phyloP scores from a whole-genome alignment of 1,139 yeast species.

The Geotrichum citri-aurantii region DNA sequence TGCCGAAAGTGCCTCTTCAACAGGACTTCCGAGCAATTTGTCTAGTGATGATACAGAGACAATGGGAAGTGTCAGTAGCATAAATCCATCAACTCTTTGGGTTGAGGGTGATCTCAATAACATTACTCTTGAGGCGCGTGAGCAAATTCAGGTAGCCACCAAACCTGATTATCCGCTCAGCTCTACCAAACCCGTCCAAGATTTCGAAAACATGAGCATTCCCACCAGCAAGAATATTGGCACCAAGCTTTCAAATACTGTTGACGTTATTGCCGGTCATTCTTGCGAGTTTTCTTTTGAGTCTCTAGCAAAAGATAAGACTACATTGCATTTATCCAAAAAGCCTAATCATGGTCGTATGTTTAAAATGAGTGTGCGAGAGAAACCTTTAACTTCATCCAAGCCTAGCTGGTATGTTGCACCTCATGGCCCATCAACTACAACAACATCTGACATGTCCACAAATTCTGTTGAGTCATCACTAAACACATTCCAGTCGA shows the following conservation, averaged over 20 bases:
- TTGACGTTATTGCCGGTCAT: neutral
- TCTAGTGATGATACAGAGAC: neutral
- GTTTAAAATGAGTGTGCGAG: conserved; percentile 17
- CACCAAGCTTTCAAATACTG: neutral
- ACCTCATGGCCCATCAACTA: conserved; percentile 6
- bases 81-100: neutral
- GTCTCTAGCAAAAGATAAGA: neutral
- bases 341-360: conserved; percentile 11
- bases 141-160: neutral
- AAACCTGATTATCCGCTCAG: neutral
- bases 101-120: neutral
- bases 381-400: conserved; percentile 12
- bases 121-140: neutral
- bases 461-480: neutral
- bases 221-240: neutral
- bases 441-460: neutral
- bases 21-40: neutral
- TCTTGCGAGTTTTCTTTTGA: neutral
- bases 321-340: neutral
- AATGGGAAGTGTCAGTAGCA: neutral
- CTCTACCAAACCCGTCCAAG: neutral
- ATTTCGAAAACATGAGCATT: neutral
- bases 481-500: neutral
- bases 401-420: conserved; percentile 18
- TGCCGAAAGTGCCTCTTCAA: neutral